A percentile compares a stretch with the other conserved stretches of the same genome.
phyloP scores from a whole-genome alignment of 768 basidiomycete species.

The Suillus cothurnatus region DNA sequence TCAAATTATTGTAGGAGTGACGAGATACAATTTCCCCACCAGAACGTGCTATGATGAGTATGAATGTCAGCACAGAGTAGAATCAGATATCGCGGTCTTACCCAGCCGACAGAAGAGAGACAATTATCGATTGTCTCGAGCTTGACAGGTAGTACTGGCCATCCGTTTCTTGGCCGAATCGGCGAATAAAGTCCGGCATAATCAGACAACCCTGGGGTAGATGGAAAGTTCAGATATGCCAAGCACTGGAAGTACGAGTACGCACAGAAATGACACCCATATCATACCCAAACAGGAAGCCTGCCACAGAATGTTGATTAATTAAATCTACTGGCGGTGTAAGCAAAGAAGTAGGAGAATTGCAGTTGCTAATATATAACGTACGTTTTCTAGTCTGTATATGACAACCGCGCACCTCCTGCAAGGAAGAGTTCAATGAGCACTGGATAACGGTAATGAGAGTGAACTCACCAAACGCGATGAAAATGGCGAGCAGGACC shows the following conservation, averaged over 20 bases:
- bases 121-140: conserved; percentile 74
- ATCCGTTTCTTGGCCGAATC: conserved; percentile 59
- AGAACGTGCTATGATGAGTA: conserved; percentile 43
- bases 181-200: conserved; percentile 73
- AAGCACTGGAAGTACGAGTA: conserved; percentile 2
- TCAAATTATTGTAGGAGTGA: conserved; percentile 11
- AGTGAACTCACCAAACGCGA: conserved; percentile 63
- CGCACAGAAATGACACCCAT: conserved; percentile 75
- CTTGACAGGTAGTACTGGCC: conserved; percentile 57
- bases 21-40: conserved; percentile 36
- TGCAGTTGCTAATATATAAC: conserved; percentile 4
- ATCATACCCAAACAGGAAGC: conserved; percentile 75
- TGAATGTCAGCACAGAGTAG: not conserved
- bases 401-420: conserved; percentile 24
- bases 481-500: conserved; percentile 66
- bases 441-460: not conserved
- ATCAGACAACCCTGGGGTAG: conserved; percentile 66
- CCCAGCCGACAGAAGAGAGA: conserved; percentile 78
- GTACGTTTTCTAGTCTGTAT: not conserved
- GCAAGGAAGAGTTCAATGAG: conserved; percentile 5
- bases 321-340: not conserved
- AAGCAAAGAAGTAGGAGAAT: conserved; percentile 5
- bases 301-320: conserved; percentile 26
- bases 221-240: conserved; percentile 1
- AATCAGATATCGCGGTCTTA: conserved; percentile 21